A percentile compares a stretch with the other conserved stretches of the same genome.
phyloP scores from a whole-genome alignment of 768 basidiomycete genomes.

The Termitomyces heimii region DNA sequence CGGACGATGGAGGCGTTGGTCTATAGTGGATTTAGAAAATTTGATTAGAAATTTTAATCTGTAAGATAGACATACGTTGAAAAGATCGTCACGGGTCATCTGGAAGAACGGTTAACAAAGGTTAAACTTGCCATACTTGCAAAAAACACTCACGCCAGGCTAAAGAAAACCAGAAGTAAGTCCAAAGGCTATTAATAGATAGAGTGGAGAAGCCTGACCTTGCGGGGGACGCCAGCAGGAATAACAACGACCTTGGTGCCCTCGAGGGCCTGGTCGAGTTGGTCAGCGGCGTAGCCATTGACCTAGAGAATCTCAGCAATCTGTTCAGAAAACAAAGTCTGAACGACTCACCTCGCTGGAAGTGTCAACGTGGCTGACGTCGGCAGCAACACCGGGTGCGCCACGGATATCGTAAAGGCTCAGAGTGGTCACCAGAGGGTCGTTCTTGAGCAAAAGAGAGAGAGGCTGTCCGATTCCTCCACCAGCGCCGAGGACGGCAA shows the following conservation, averaged over 20 bases:
- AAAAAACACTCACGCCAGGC: slow-evolving; percentile 69
- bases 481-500: slow-evolving; percentile 95
- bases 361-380: slow-evolving; percentile 93
- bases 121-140: slow-evolving; percentile 1
- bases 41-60: background rate
- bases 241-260: slow-evolving; percentile 93
- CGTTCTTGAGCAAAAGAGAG: slow-evolving; percentile 87
- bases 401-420: slow-evolving; percentile 94
- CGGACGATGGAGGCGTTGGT: slow-evolving; percentile 98
- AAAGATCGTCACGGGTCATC: slow-evolving; percentile 97
- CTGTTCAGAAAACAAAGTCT: background rate
- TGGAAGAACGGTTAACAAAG: slow-evolving; percentile 27
- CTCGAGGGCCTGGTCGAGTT: slow-evolving; percentile 85
- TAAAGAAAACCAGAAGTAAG: slow-evolving; percentile 24
- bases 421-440: slow-evolving; percentile 83
- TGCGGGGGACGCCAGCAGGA: slow-evolving; percentile 98
- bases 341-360: slow-evolving; percentile 58
- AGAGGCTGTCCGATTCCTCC: slow-evolving; percentile 99
- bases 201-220: slow-evolving; percentile 47
- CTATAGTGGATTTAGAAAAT: slow-evolving; percentile 32
- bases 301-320: slow-evolving; percentile 41
- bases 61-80: slow-evolving; percentile 60
- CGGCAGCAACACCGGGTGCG: slow-evolving; percentile 95
- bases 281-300: slow-evolving; percentile 74
- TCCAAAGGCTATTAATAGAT: slow-evolving; percentile 15